Percentiles rank a stretch among this genome's conserved stretches.
These are phyloP conservation scores for Pichia kluyveri DNA, from an alignment of 805 yeast species.

Conservation along the genomic window DNA sequence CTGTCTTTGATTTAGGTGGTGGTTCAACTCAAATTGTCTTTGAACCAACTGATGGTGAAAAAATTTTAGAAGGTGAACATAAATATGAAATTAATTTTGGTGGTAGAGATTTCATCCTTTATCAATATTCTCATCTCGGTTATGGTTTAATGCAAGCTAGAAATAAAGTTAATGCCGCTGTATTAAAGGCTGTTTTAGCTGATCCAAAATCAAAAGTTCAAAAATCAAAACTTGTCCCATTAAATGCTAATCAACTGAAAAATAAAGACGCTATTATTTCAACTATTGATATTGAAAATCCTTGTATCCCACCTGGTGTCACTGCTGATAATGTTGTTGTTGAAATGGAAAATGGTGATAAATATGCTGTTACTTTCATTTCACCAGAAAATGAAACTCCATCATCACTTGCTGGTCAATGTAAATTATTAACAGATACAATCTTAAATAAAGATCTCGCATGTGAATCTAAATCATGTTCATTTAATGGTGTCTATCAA, in stretches of 20 bases:
- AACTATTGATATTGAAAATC: constrained; percentile 47
- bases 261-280: constrained; percentile 28
- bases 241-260: constrained; percentile 28
- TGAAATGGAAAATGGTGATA: constrained; percentile 31
- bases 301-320: constrained; percentile 82
- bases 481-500: constrained; percentile 96
- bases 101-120: constrained; percentile 65
- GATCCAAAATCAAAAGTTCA: constrained; percentile 18
- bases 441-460: constrained; percentile 74
- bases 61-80: constrained; percentile 76
- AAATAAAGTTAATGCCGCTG: constrained; percentile 60
- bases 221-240: constrained; percentile 17
- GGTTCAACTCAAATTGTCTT: constrained; percentile 98
- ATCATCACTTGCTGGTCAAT: constrained; percentile 63
- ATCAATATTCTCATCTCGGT: constrained; percentile 92
- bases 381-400: constrained; percentile 22
- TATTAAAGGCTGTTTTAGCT: constrained; percentile 32
- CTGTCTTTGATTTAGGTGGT: constrained; percentile 96
- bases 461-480: constrained; percentile 75
- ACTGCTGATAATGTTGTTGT: constrained; percentile 54
- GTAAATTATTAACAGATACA: constrained; percentile 76
- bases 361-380: constrained; percentile 27
- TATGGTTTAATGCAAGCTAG: constrained; percentile 95
- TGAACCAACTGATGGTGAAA: constrained; percentile 67
- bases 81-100: constrained; percentile 77